These are phyloP conservation scores for Globisporangium solare DNA, from an alignment of 352 stramenopile genomes.

Conservation along the genomic window DNA sequence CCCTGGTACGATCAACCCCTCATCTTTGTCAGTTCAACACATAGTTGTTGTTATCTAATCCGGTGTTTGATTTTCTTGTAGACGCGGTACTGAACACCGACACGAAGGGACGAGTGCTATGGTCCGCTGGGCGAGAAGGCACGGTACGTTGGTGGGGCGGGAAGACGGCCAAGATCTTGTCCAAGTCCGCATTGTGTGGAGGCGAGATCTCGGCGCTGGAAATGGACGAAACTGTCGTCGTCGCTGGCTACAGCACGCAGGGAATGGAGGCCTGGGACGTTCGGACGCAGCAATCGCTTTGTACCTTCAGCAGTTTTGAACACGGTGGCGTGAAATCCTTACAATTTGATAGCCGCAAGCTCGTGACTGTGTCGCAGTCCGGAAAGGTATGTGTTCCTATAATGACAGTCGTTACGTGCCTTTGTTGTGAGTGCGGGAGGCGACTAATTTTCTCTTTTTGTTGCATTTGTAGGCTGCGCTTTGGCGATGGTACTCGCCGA, in stretches of 20 bases:
- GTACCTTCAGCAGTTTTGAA: conserved; percentile 72
- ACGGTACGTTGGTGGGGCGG: conserved; percentile 86
- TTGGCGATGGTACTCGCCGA: conserved; percentile 83
- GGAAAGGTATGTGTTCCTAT: conserved; percentile 47
- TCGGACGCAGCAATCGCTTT: conserved; percentile 80
- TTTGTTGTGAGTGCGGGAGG: too few relatives aligned
- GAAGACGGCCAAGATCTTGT: conserved; percentile 83
- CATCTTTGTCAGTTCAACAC: background rate
- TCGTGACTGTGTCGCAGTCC: conserved; percentile 71
- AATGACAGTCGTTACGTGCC: background rate
- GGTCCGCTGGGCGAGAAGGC: conserved; percentile 78
- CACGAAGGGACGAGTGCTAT: conserved; percentile 82
- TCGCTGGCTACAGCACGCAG: conserved; percentile 75
- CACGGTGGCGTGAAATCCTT: conserved; percentile 70
- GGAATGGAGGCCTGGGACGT: conserved; percentile 89
- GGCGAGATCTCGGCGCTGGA: conserved; percentile 74
- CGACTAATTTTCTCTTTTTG: conserved; percentile 7
- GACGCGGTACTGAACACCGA: conserved; percentile 78
- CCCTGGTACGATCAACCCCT: conserved; percentile 40
- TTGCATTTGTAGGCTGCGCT: conserved; percentile 46
- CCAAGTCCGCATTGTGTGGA: conserved; percentile 76
- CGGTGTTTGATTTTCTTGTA: conserved; percentile 18
- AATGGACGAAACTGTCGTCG: conserved; percentile 87
- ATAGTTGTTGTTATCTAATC: too few relatives aligned
- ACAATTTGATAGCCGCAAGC: conserved; percentile 85